Percentiles rank a stretch among this genome's conserved stretches.
phyloP scores from a whole-genome alignment of 2,329 filamentous ascomycete genomes.

The Talaromyces sp. region DNA sequence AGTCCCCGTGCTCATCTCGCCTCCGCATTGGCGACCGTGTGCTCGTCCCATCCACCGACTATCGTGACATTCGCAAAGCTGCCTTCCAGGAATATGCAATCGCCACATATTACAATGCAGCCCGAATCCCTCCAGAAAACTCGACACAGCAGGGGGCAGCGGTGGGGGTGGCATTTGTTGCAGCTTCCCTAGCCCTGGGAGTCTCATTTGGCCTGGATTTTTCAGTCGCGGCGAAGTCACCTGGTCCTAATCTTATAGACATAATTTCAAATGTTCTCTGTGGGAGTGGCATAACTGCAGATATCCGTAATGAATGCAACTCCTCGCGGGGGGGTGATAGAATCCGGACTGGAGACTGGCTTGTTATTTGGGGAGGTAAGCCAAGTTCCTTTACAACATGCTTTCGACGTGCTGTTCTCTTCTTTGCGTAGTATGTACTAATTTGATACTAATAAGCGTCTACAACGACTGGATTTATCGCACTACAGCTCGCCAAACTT shows the following conservation, averaged over 20 bases:
- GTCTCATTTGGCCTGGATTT: conserved; percentile 67
- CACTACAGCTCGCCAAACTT: conserved; percentile 62
- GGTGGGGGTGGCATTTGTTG: conserved; percentile 66
- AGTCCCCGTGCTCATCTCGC: conserved; percentile 38
- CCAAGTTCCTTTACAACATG: no score
- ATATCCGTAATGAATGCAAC: conserved; percentile 48
- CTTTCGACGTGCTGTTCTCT: not conserved
- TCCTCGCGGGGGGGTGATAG: conserved; percentile 50
- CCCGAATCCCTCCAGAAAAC: conserved; percentile 52
- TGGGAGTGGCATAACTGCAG: not conserved
- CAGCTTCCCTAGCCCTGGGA: conserved; percentile 60
- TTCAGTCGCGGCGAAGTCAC: not conserved
- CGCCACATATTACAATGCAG: conserved; percentile 59
- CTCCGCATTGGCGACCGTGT: conserved; percentile 53
- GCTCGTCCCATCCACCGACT: conserved; percentile 58
- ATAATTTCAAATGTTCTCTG: not conserved
- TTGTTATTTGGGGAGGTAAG: conserved; percentile 66
- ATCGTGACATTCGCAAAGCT: conserved; percentile 65
- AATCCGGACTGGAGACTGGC: conserved; percentile 58
- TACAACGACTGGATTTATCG: conserved; percentile 62
- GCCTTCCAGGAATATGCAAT: conserved; percentile 68
- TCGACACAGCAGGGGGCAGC: conserved; percentile 54
- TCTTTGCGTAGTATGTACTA: not conserved
- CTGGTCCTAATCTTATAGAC: not conserved
- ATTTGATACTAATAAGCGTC: conserved; percentile 41